Base-by-base conservation (phyloP, 176 grass and related monocot species). In the Oryza meridionalis region DNA sequence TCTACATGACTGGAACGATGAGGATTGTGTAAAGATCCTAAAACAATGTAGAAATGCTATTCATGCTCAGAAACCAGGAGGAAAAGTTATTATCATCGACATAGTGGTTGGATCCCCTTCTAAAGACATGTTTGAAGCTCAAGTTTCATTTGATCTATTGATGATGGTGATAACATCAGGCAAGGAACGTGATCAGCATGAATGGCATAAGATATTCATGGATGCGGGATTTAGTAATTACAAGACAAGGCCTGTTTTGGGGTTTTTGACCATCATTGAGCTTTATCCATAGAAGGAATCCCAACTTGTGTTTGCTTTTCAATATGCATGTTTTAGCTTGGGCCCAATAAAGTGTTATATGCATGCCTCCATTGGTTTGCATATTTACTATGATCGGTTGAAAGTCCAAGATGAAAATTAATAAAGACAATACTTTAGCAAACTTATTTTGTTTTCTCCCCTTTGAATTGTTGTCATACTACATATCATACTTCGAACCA, bases 41-140 rank as follows among this genome's bases (percentile, higher is more conserved):
- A 84, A 3, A 16, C 74, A 24, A 71, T 83, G 87, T 47, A 86
- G 33, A 64, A 83, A 83, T 22, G 85, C 88, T 22, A 86, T 93
- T 37, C n/a, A 15, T 26, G 40, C 61, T 5, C 10, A 58, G 0
- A 25, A 77, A n/a, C 9, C 14, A 6, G 49, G 77, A 4, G 81
- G 91, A 11, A 93, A 88, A 53, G 79, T 93, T 2, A 85, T 93
- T 25, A 90, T 90, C 46, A 7, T 93, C 3, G 91, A 90, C 0
- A 67, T 75, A 32, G 65, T 83, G 0, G 64, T 86, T 3, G 69
- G 51, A 17, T 79, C 85, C 66, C 33, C 77, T 43, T 15, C 21
- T 9, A 25, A 79, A 11, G 35, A 17, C 21, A 61, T 55, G 65
- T 43, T 68, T 1, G 69, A 93, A 79, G 84, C 82, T 3, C 77